A percentile compares a stretch with the other conserved stretches of the same genome.
Evolutionary conservation across 345 rosid genomes (phyloP).

Genomic region (Stellera chamaejasme): DNA sequence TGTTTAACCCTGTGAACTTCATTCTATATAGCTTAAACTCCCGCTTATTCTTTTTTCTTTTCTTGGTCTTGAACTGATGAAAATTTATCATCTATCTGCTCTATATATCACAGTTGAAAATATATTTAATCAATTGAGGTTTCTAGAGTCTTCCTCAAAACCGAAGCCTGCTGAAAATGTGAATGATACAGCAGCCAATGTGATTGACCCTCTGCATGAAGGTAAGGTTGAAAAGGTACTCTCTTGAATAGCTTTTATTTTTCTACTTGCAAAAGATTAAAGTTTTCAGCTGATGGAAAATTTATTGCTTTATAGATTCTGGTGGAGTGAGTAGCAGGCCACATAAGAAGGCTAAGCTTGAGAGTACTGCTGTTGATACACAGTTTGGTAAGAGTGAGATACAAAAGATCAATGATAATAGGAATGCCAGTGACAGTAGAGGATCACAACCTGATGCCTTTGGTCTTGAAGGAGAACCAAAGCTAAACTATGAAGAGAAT

Average conservation of each 20-base stretch:
- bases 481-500: slow-evolving; percentile 15
- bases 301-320: slow-evolving; percentile 17
- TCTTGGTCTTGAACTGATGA: slow-evolving; percentile 3
- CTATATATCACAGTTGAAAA: slow-evolving; percentile 52
- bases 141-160: slow-evolving; percentile 17
- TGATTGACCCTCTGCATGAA: neutral
- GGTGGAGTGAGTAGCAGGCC: slow-evolving; percentile 33
- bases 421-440: slow-evolving; percentile 14
- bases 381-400: slow-evolving; percentile 13
- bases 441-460: neutral
- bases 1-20: slow-evolving; percentile 8
- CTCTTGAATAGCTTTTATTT: no score
- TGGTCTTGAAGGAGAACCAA: slow-evolving; percentile 16
- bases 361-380: slow-evolving; percentile 20
- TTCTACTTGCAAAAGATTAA: no score
- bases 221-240: slow-evolving; percentile 13
- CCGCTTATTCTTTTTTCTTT: slow-evolving; percentile 4
- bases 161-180: slow-evolving; percentile 20
- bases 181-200: slow-evolving; percentile 13
- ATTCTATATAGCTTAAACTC: slow-evolving; percentile 3
- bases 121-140: slow-evolving; percentile 42
- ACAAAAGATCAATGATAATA: slow-evolving; percentile 18
- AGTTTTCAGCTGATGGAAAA: slow-evolving; percentile 21
- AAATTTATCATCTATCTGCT: slow-evolving; percentile 15
- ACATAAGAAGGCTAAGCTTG: slow-evolving; percentile 44